phyloP scores from a whole-genome alignment of 371 early-diverging fungal genomes.

The Apophysomyces sp. region DNA sequence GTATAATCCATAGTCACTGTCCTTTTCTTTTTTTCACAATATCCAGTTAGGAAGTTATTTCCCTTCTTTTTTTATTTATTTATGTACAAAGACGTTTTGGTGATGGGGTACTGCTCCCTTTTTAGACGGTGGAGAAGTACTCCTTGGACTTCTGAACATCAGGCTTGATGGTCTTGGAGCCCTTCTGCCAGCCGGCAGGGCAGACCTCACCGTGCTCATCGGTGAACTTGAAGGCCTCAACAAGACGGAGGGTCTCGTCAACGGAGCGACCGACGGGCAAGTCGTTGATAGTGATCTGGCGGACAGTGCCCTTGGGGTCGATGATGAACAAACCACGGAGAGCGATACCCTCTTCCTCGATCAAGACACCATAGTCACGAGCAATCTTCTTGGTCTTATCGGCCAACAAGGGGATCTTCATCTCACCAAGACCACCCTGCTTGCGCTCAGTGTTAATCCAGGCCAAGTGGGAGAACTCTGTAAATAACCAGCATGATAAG shows the following conservation, averaged over 20 bases:
- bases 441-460: slow-evolving; percentile 73
- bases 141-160: slow-evolving; percentile 73
- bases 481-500: background rate
- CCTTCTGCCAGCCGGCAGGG: slow-evolving; percentile 89
- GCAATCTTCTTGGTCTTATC: slow-evolving; percentile 76
- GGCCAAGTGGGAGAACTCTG: slow-evolving; percentile 52
- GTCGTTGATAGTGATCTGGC: slow-evolving; percentile 62
- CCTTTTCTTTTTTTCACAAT: too few relatives aligned
- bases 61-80: background rate
- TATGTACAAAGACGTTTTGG: background rate
- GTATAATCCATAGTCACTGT: too few relatives aligned
- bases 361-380: slow-evolving; percentile 67
- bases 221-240: slow-evolving; percentile 80
- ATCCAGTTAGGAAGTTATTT: too few relatives aligned
- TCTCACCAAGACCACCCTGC: slow-evolving; percentile 78
- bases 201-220: slow-evolving; percentile 72
- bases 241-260: slow-evolving; percentile 72
- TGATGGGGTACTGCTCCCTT: background rate
- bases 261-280: slow-evolving; percentile 76
- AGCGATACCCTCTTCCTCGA: slow-evolving; percentile 62
- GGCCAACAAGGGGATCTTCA: slow-evolving; percentile 71
- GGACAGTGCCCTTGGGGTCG: slow-evolving; percentile 65
- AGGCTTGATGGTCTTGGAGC: slow-evolving; percentile 64
- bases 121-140: slow-evolving; percentile 55
- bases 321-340: slow-evolving; percentile 73